phyloP scores from a whole-genome alignment of 1,284 basidiomycete genomes.

The Rhodotorula sp. region DNA sequence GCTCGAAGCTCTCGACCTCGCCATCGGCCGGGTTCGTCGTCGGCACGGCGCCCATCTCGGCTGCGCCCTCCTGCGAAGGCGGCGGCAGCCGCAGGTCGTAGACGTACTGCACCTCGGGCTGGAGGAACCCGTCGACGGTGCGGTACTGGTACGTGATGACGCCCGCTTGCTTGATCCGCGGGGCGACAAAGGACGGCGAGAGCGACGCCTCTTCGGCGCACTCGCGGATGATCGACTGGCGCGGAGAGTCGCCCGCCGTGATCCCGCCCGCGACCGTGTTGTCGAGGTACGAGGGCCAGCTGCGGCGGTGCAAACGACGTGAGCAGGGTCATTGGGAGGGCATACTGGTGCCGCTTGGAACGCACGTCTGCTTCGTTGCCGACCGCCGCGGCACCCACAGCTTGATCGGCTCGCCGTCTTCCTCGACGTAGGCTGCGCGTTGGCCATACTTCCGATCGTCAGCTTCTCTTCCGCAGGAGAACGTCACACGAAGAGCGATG shows the following conservation, averaged over 20 bases:
- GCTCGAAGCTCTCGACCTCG: conserved; percentile 85
- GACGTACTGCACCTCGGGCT: conserved; percentile 70
- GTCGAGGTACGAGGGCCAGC: conserved; percentile 55
- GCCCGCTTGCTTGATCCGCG: conserved; percentile 35
- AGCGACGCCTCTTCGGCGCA: conserved; percentile 62
- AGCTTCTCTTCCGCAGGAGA: neutral
- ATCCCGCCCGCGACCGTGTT: conserved; percentile 66
- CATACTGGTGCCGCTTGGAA: conserved; percentile 31
- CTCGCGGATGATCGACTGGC: conserved; percentile 84
- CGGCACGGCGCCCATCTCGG: neutral
- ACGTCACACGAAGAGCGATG: no score
- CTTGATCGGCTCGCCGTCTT: conserved; percentile 43
- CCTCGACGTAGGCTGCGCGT: conserved; percentile 46
- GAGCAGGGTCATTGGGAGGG: neutral
- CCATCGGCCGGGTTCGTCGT: conserved; percentile 63
- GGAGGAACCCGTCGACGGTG: conserved; percentile 71
- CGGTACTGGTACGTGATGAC: conserved; percentile 59
- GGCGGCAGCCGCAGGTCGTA: conserved; percentile 75
- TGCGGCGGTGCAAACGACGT: neutral
- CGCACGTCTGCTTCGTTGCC: conserved; percentile 80
- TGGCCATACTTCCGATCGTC: conserved; percentile 52
- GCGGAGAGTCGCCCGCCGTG: conserved; percentile 64
- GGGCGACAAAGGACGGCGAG: conserved; percentile 31
- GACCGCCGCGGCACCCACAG: conserved; percentile 89
- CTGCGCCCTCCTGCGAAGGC: conserved; percentile 29